These are phyloP conservation scores for Debaryomyces tyrocola DNA, from an alignment of 805 yeast genomes.

Conservation along the genomic window DNA sequence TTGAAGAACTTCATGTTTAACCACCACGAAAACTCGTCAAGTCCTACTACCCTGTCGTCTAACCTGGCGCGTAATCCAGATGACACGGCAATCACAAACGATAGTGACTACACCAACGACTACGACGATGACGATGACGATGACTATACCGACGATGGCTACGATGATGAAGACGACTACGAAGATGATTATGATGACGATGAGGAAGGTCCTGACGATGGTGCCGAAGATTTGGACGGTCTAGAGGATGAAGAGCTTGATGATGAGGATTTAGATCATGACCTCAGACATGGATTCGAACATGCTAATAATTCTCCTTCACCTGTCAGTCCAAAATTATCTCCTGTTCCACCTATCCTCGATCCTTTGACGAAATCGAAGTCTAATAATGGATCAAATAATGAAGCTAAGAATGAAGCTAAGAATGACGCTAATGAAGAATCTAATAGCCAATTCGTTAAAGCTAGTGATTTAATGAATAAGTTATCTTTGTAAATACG, in stretches of 20 bases:
- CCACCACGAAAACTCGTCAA: slow-evolving; percentile 15
- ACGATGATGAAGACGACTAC: slow-evolving; percentile 22
- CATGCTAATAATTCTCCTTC: neutral
- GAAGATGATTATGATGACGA: slow-evolving; percentile 32
- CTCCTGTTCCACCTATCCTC: neutral
- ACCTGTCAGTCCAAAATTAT: neutral
- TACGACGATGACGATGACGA: slow-evolving; percentile 25
- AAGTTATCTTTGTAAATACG: neutral
- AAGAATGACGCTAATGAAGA: neutral
- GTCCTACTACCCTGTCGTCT: too few species aligned
- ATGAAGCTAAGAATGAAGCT: too few species aligned
- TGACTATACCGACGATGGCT: slow-evolving; percentile 25
- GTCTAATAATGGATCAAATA: neutral
- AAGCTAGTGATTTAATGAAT: slow-evolving; percentile 9
- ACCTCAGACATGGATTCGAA: slow-evolving; percentile 5
- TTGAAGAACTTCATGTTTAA: slow-evolving; percentile 43
- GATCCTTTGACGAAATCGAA: neutral
- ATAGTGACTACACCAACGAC: slow-evolving; percentile 13
- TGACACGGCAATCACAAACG: slow-evolving; percentile 10
- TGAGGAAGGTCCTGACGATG: slow-evolving; percentile 23
- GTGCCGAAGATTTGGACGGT: slow-evolving; percentile 12
- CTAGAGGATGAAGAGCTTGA: slow-evolving; percentile 14
- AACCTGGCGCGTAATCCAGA: neutral
- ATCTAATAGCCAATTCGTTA: slow-evolving; percentile 3
- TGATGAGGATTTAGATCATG: slow-evolving; percentile 13